Conservation (phyloP, 208 protist species). For the Leishmania braziliensis region DNA sequence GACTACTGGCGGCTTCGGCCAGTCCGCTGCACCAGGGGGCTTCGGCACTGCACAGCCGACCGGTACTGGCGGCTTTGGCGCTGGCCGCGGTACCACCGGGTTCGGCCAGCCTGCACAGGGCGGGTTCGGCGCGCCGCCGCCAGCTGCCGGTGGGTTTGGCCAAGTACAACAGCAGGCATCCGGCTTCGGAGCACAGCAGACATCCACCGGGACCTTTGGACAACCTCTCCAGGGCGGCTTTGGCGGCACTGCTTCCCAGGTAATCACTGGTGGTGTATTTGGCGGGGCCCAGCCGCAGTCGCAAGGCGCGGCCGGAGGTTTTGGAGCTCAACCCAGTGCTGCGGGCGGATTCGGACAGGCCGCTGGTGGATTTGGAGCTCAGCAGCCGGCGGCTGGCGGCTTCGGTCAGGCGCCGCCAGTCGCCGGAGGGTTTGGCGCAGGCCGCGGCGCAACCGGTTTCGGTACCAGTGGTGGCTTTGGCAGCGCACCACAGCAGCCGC, state of each 20-base stretch:
- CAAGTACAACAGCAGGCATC: slow-evolving; percentile 8
- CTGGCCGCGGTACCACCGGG: slow-evolving; percentile 21
- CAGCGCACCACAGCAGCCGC: neutral
- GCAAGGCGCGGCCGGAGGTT: slow-evolving; percentile 1
- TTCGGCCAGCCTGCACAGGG: slow-evolving; percentile 28
- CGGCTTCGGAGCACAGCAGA: slow-evolving; percentile 10
- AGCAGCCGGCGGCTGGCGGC: slow-evolving; percentile 26
- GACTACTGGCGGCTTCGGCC: slow-evolving; percentile 27
- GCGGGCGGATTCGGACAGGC: slow-evolving; percentile 5
- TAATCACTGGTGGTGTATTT: slow-evolving; percentile 26
- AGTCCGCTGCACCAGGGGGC: slow-evolving; percentile 22
- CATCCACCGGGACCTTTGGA: neutral
- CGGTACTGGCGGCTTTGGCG: slow-evolving; percentile 40
- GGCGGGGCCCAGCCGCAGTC: slow-evolving; percentile 25
- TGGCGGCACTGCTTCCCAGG: neutral
- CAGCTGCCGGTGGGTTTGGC: slow-evolving; percentile 27
- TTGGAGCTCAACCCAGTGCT: neutral
- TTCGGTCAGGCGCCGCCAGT: slow-evolving; percentile 24
- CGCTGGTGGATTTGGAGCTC: slow-evolving; percentile 8
- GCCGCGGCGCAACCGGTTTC: slow-evolving; percentile 6
- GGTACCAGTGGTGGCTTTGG: slow-evolving; percentile 1
- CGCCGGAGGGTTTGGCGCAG: slow-evolving; percentile 4
- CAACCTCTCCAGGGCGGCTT: slow-evolving; percentile 10
- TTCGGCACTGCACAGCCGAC: slow-evolving; percentile 24
- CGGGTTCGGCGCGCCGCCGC: slow-evolving; percentile 40